Evolutionary conservation across 352 stramenopile species (phyloP).

Genomic region (Phytophthora meadii): DNA sequence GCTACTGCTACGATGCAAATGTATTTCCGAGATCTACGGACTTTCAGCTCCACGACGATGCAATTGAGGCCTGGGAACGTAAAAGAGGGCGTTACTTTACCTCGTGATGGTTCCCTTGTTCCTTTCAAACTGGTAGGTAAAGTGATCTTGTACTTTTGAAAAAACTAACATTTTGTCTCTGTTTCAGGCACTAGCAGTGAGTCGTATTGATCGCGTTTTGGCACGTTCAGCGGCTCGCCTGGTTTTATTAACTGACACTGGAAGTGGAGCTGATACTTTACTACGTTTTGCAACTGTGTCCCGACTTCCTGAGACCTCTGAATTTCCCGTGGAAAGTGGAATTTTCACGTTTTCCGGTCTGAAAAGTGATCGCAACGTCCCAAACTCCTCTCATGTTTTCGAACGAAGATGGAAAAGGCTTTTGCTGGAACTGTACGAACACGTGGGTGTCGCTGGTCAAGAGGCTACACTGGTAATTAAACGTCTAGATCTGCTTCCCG

Average conservation of each 20-base stretch:
- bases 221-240: slow-evolving; percentile 44
- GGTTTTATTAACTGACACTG: slow-evolving; percentile 37
- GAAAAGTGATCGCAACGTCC: slow-evolving; percentile 10
- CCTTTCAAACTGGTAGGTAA: slow-evolving; percentile 47
- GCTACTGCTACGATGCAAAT: slow-evolving; percentile 28
- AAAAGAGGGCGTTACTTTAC: slow-evolving; percentile 1
- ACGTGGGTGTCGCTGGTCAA: slow-evolving; percentile 58
- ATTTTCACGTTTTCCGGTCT: slow-evolving; percentile 47
- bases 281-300: slow-evolving; percentile 36
- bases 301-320: background rate
- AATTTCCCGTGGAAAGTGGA: background rate
- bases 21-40: slow-evolving; percentile 43
- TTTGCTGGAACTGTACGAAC: slow-evolving; percentile 57
- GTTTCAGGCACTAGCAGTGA: slow-evolving; percentile 27
- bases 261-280: slow-evolving; percentile 47
- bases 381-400: background rate
- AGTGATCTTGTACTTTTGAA: no score
- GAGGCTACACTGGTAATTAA: slow-evolving; percentile 70
- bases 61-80: background rate
- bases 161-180: no score
- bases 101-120: slow-evolving; percentile 31
- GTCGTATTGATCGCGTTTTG: slow-evolving; percentile 52
- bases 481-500: slow-evolving; percentile 48
- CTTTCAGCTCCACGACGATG: slow-evolving; percentile 23
- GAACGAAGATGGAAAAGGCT: slow-evolving; percentile 50